These are phyloP conservation scores for Chlorella sp. DNA, from an alignment of 139 green algal species.

Conservation along the genomic window DNA sequence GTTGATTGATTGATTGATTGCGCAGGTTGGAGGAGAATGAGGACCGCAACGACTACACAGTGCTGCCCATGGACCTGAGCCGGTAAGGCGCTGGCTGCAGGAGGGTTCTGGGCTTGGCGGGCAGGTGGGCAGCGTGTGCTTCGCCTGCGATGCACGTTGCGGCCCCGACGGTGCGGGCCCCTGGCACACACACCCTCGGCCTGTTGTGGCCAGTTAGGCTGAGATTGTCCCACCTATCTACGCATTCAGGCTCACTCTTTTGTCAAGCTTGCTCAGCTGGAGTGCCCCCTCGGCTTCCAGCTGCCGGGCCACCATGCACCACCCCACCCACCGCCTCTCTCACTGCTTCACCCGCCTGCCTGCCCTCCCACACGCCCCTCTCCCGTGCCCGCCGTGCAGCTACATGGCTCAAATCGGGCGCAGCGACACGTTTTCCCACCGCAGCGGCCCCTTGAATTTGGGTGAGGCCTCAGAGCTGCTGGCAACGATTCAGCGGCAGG, in stretches of 20 bases:
- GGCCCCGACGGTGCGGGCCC: no score
- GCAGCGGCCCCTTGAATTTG: background rate
- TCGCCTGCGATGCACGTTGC: background rate
- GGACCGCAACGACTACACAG: constrained; percentile 48
- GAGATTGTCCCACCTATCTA: no score
- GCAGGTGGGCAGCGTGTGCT: background rate
- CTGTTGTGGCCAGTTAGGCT: no score
- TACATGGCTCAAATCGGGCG: constrained; percentile 8
- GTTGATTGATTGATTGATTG: no score
- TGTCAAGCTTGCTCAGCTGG: no score
- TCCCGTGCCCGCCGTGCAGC: background rate
- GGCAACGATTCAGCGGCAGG: background rate
- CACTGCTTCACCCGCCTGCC: no score
- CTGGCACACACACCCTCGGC: no score
- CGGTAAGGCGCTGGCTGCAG: background rate
- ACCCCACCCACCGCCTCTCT: background rate
- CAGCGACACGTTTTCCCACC: background rate
- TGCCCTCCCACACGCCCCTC: background rate
- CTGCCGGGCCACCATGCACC: background rate
- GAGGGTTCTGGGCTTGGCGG: background rate
- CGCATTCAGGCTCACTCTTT: no score
- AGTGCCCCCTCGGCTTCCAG: background rate
- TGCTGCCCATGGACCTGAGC: constrained; percentile 29
- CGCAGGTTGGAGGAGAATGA: constrained; percentile 23
- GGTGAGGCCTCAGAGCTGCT: constrained; percentile 13